phyloP scores from a whole-genome alignment of 2,329 filamentous ascomycete genomes.

The Aureobasidium melanogenum region DNA sequence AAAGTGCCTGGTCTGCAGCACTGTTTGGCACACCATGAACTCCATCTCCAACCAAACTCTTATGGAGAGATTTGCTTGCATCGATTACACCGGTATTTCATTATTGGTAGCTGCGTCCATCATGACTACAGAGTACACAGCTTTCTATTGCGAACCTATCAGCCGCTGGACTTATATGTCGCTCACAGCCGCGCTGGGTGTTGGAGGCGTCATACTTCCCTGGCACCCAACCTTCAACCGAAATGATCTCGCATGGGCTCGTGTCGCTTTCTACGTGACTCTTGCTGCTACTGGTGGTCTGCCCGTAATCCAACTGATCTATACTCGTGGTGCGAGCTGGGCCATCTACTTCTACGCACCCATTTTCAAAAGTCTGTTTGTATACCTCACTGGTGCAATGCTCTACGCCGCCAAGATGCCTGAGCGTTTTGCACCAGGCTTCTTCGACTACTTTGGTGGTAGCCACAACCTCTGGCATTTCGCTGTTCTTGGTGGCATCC shows the following conservation, averaged over 20 bases:
- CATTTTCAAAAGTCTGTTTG: constrained; percentile 72
- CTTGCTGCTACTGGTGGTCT: constrained; percentile 83
- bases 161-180: constrained; percentile 81
- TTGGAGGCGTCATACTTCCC: constrained; percentile 81
- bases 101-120: constrained; percentile 91
- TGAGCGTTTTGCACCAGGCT: constrained; percentile 84
- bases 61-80: constrained; percentile 91
- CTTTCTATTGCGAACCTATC: constrained; percentile 92
- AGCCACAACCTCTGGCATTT: constrained; percentile 98
- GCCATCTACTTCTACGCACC: constrained; percentile 85
- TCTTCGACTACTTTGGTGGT: constrained; percentile 90
- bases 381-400: constrained; percentile 76
- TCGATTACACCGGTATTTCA: constrained; percentile 97
- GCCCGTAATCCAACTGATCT: constrained; percentile 73
- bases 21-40: constrained; percentile 98
- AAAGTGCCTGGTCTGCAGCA: constrained; percentile 90
- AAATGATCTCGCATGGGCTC: constrained; percentile 82
- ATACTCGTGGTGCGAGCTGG: constrained; percentile 68
- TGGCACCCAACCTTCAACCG: constrained; percentile 97
- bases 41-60: constrained; percentile 82
- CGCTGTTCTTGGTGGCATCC: constrained; percentile 84
- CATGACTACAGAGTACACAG: constrained; percentile 96
- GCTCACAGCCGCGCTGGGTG: constrained; percentile 69
- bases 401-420: constrained; percentile 90
- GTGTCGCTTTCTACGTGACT: constrained; percentile 84